Conservation (phyloP, 441 rosid genomes). For the Macaranga tanarius region DNA sequence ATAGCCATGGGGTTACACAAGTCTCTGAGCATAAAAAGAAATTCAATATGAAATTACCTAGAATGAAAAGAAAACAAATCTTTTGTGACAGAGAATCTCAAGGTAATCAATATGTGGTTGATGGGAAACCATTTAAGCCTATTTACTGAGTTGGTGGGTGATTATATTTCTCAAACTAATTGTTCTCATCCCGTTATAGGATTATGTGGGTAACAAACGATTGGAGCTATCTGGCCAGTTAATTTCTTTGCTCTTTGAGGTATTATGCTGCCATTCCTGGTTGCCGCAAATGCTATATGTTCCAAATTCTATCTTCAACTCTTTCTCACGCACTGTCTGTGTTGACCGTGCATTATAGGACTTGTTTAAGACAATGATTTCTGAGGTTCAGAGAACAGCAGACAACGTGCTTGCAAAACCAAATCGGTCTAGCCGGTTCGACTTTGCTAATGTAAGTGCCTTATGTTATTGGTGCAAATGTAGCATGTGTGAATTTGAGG, state of each 20-base stretch:
- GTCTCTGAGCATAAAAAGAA: background rate
- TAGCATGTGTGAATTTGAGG: background rate
- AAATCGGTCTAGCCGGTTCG: conserved; percentile 60
- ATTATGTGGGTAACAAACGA: conserved; percentile 97
- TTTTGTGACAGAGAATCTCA: background rate
- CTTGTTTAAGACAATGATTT: conserved; percentile 81
- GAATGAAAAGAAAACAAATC: background rate
- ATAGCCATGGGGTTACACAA: background rate
- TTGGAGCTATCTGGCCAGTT: conserved; percentile 94
- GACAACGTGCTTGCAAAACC: conserved; percentile 46
- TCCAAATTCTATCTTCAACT: background rate
- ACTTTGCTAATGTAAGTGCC: conserved; percentile 55
- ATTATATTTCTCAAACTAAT: conserved; percentile 1
- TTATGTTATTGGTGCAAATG: background rate
- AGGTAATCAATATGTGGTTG: background rate
- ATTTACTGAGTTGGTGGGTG: background rate
- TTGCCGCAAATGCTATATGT: conserved; percentile 13
- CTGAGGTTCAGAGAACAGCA: conserved; percentile 48
- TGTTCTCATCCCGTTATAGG: conserved; percentile 43
- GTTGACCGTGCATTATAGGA: conserved; percentile 45
- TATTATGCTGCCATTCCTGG: conserved; percentile 31
- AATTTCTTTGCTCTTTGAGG: conserved; percentile 96
- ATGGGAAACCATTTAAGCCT: background rate
- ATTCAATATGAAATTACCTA: background rate
- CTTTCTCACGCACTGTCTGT: background rate